These are phyloP conservation scores for Phytopythium chamaehyphon DNA, from an alignment of 352 stramenopile genomes.

Conservation along the genomic window DNA sequence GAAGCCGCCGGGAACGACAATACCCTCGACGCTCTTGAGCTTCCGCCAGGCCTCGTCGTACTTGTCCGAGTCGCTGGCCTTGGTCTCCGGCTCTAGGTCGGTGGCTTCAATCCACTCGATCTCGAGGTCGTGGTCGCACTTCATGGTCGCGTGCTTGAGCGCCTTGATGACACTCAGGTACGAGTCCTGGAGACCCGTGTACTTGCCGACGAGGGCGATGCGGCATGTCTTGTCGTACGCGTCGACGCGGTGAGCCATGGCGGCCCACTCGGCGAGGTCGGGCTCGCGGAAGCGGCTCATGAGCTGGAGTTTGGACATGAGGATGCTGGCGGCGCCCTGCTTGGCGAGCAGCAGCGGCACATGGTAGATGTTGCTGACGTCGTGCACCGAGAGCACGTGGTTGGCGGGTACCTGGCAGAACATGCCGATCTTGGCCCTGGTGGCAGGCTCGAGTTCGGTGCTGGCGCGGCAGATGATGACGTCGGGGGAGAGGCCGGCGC, in stretches of 20 bases:
- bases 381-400: slow-evolving; percentile 97
- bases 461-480: slow-evolving; percentile 97
- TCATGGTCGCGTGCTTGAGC: slow-evolving; percentile 94
- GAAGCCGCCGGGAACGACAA: slow-evolving; percentile 99
- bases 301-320: slow-evolving; percentile 92
- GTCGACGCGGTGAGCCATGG: slow-evolving; percentile 94
- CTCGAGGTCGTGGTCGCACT: slow-evolving; percentile 90
- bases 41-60: slow-evolving; percentile 91
- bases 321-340: slow-evolving; percentile 93
- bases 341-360: slow-evolving; percentile 96
- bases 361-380: slow-evolving; percentile 99
- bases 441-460: slow-evolving; percentile 90
- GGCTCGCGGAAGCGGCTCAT: slow-evolving; percentile 85
- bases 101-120: slow-evolving; percentile 98
- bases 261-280: slow-evolving; percentile 73
- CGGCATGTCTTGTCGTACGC: slow-evolving; percentile 88
- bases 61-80: slow-evolving; percentile 60
- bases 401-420: slow-evolving; percentile 97
- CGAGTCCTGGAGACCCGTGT: slow-evolving; percentile 98
- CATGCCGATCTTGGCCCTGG: slow-evolving; percentile 96
- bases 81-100: slow-evolving; percentile 88
- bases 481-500: slow-evolving; percentile 93
- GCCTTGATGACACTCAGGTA: slow-evolving; percentile 99
- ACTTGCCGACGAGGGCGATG: slow-evolving; percentile 99
- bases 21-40: slow-evolving; percentile 90